These are phyloP conservation scores for Coemansia sp. DNA, from an alignment of 192 early-diverging fungal species.

Conservation along the genomic window DNA sequence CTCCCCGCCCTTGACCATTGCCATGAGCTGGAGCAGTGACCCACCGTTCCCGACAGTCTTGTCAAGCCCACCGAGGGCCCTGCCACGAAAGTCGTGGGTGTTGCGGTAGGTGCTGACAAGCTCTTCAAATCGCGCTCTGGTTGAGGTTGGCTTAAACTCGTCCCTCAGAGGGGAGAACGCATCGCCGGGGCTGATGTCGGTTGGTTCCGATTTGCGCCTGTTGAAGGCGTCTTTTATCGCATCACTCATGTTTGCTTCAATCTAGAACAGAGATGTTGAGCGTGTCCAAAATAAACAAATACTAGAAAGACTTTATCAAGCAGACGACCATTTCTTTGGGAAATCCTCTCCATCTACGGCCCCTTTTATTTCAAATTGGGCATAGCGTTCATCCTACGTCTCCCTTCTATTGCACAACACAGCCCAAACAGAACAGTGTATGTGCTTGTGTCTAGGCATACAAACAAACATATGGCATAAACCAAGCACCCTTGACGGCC, in stretches of 20 bases:
- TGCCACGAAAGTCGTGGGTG: constrained; percentile 26
- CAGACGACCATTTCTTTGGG: neutral
- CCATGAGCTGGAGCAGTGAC: constrained; percentile 24
- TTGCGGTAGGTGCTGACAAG: constrained; percentile 44
- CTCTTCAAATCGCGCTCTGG: constrained; percentile 50
- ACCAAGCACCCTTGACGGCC: neutral
- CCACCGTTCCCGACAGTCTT: constrained; percentile 16
- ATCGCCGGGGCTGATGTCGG: constrained; percentile 40
- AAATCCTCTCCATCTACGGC: neutral
- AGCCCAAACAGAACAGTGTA: no score
- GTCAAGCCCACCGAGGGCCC: constrained; percentile 23
- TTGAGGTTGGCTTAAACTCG: constrained; percentile 37
- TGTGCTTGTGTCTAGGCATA: neutral
- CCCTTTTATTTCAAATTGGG: constrained; percentile 1
- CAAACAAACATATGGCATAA: neutral
- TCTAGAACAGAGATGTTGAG: neutral
- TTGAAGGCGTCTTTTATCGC: constrained; percentile 9
- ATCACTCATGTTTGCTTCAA: neutral
- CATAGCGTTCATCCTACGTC: neutral
- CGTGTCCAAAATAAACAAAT: no score
- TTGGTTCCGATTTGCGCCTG: constrained; percentile 22
- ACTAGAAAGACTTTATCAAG: neutral
- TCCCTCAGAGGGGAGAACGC: constrained; percentile 28
- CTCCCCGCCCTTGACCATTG: constrained; percentile 33
- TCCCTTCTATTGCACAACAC: neutral